Conservation (phyloP, 140 eudicot genomes). For the Cichorium intybus region DNA sequence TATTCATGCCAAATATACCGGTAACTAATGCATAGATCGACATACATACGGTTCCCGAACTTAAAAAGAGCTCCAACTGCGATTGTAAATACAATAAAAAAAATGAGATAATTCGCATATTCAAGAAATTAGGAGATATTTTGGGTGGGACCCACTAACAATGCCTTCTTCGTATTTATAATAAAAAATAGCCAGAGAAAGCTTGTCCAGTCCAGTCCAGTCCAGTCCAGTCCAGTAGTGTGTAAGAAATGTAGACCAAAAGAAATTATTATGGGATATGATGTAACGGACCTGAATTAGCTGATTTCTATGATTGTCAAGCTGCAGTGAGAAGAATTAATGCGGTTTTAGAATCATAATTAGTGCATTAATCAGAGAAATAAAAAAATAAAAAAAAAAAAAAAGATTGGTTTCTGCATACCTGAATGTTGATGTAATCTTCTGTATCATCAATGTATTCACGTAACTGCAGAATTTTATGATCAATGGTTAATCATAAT, state of each 20-base stretch:
- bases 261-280: not conserved
- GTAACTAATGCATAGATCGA: conserved; percentile 72
- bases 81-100: not conserved
- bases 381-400: not conserved
- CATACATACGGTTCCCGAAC: conserved; percentile 81
- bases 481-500: not conserved
- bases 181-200: too few relatives aligned
- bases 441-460: conserved; percentile 89
- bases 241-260: not conserved
- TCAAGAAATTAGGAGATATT: not conserved
- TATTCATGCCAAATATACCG: conserved; percentile 88
- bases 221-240: too few relatives aligned
- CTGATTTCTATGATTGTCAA: conserved; percentile 94
- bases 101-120: not conserved
- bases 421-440: conserved; percentile 94
- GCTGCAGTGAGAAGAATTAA: conserved; percentile 46
- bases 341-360: conserved; percentile 7
- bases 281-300: conserved; percentile 64
- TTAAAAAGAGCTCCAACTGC: conserved; percentile 90
- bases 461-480: conserved; percentile 61
- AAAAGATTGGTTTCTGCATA: conserved; percentile 6
- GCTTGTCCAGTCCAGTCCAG: too few relatives aligned
- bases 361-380: not conserved
- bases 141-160: too few relatives aligned
- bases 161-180: too few relatives aligned